phyloP scores from a whole-genome alignment of 768 basidiomycete genomes.

The Russula ochroleuca region DNA sequence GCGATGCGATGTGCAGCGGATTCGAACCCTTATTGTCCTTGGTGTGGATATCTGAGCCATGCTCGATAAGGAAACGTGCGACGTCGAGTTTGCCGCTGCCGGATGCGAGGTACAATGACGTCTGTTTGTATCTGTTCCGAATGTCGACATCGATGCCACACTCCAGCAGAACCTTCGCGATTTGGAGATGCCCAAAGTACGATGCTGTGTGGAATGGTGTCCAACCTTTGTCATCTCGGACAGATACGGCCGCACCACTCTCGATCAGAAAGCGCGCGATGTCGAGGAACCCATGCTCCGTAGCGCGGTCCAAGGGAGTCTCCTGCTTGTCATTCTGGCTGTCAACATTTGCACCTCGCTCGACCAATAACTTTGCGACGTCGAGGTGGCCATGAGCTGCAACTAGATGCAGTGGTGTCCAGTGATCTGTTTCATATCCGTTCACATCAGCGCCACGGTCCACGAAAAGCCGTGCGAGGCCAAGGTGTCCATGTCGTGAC shows the following conservation, averaged over 20 bases:
- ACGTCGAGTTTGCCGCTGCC: too few species aligned
- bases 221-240: background rate
- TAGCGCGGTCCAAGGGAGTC: background rate
- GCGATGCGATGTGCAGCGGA: background rate
- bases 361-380: background rate
- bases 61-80: background rate
- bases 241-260: background rate
- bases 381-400: background rate
- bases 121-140: background rate
- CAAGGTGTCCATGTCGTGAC: background rate
- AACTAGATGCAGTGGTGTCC: constrained; percentile 1
- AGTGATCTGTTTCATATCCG: background rate
- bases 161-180: background rate
- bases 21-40: background rate
- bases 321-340: background rate
- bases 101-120: background rate
- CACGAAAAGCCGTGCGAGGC: background rate
- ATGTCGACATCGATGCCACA: background rate
- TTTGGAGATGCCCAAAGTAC: background rate
- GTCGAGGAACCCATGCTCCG: background rate
- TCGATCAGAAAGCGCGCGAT: background rate
- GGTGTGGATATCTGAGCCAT: background rate
- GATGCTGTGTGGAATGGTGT: constrained; percentile 4
- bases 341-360: constrained; percentile 2
- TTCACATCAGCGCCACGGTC: background rate